These are phyloP conservation scores for Pseudocercospora eumusae DNA, from an alignment of 2,329 filamentous ascomycete genomes.

Conservation along the genomic window DNA sequence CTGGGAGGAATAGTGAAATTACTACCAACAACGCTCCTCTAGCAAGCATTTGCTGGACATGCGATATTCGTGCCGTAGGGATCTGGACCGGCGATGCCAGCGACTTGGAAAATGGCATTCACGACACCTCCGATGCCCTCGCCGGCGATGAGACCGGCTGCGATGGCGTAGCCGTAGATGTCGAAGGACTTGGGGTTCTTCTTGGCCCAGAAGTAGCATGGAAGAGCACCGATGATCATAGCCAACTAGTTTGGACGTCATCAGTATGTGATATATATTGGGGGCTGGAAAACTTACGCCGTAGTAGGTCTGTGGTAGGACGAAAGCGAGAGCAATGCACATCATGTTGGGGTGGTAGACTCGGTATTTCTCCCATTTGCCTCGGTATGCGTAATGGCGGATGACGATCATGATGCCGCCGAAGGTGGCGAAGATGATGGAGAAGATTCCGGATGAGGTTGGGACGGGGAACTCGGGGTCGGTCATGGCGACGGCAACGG, in stretches of 20 bases:
- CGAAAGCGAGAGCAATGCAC: slow-evolving; percentile 58
- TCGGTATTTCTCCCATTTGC: slow-evolving; percentile 56
- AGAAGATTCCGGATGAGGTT: slow-evolving; percentile 57
- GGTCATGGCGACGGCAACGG: slow-evolving; percentile 64
- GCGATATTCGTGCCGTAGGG: slow-evolving; percentile 46
- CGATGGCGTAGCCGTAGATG: slow-evolving; percentile 60
- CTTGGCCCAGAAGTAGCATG: slow-evolving; percentile 58
- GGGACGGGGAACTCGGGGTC: slow-evolving; percentile 60
- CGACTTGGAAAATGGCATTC: slow-evolving; percentile 57
- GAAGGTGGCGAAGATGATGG: slow-evolving; percentile 57
- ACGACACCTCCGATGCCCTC: slow-evolving; percentile 66
- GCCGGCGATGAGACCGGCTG: slow-evolving; percentile 62
- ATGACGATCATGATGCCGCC: slow-evolving; percentile 56
- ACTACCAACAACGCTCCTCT: slow-evolving; percentile 14
- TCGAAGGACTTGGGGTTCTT: slow-evolving; percentile 57
- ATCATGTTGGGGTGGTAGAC: slow-evolving; percentile 64
- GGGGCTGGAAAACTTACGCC: no score
- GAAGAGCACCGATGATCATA: slow-evolving; percentile 58
- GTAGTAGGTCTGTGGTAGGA: slow-evolving; percentile 59
- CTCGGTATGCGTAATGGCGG: slow-evolving; percentile 58
- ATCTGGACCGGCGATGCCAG: slow-evolving; percentile 44
- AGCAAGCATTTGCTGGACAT: slow-evolving; percentile 44
- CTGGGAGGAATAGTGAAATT: no score
- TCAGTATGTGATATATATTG: slow-evolving; percentile 6
- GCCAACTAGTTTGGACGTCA: slow-evolving; percentile 44